These are phyloP conservation scores for Stevia rebaudiana DNA, from an alignment of 140 eudicot species.

Conservation along the genomic window DNA sequence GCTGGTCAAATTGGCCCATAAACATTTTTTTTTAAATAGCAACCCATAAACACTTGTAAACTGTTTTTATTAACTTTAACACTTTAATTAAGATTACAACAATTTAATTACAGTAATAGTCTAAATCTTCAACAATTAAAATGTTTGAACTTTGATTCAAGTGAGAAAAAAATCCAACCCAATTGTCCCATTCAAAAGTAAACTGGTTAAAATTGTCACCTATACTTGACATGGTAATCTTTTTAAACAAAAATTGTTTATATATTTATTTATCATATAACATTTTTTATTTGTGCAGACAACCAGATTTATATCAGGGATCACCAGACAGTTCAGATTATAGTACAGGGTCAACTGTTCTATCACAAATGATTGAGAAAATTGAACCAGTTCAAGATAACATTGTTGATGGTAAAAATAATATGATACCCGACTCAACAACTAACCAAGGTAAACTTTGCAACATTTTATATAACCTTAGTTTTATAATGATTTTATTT, in stretches of 20 bases:
- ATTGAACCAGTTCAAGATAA: constrained; percentile 32
- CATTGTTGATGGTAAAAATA: constrained; percentile 31
- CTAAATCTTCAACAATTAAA: not conserved
- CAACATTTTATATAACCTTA: not conserved
- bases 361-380: constrained; percentile 37
- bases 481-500: constrained; percentile 5
- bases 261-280: not conserved
- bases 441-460: constrained; percentile 38
- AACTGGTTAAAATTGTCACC: not conserved
- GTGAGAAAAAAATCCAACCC: not conserved
- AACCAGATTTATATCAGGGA: constrained; percentile 56
- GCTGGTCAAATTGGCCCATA: not conserved
- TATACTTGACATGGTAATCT: not conserved
- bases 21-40: too few species aligned
- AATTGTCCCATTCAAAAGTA: not conserved
- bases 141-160: not conserved
- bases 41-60: constrained; percentile 3
- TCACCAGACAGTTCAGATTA: constrained; percentile 91
- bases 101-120: not conserved
- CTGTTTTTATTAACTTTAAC: not conserved
- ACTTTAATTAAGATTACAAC: not conserved
- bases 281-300: constrained; percentile 43
- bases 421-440: constrained; percentile 29
- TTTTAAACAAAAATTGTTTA: too few species aligned
- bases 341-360: constrained; percentile 80